A percentile compares a stretch with the other conserved stretches of the same genome.
Evolutionary conservation across 148 eudicot genomes (phyloP).

Genomic region (Rhododendron mucronatum): DNA sequence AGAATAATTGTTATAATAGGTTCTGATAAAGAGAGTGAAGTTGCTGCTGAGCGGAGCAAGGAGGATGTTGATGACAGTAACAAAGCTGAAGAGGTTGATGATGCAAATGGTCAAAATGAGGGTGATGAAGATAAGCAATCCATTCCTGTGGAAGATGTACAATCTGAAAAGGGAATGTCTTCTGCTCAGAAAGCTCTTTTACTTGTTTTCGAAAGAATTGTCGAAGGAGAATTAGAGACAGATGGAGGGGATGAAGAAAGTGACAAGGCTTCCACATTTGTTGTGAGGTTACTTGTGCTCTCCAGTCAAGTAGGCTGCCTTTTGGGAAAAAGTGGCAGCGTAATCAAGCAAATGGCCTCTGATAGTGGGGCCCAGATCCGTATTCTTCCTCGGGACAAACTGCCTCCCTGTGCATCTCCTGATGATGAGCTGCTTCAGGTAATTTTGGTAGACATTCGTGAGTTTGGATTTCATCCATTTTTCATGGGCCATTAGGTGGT

Average conservation of each 20-base stretch:
- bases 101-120: constrained; percentile 25
- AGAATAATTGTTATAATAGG: constrained; percentile 55
- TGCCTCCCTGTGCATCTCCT: constrained; percentile 78
- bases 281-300: constrained; percentile 68
- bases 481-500: not conserved
- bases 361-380: constrained; percentile 88
- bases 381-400: constrained; percentile 73
- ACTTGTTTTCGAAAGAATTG: constrained; percentile 58
- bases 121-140: constrained; percentile 37
- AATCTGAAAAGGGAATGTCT: constrained; percentile 41
- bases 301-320: constrained; percentile 77
- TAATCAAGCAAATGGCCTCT: constrained; percentile 66
- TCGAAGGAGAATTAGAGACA: constrained; percentile 44
- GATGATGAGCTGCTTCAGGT: constrained; percentile 92
- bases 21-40: constrained; percentile 50
- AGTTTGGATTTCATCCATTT: not conserved
- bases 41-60: constrained; percentile 28
- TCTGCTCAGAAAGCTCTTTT: constrained; percentile 70
- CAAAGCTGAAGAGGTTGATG: constrained; percentile 32
- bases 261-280: constrained; percentile 33
- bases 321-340: constrained; percentile 61
- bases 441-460: not conserved
- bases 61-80: constrained; percentile 33
- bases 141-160: constrained; percentile 32
- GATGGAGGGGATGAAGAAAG: constrained; percentile 42